Base-by-base conservation (phyloP, 306 rosid species). In the Fragaria iinumae region DNA sequence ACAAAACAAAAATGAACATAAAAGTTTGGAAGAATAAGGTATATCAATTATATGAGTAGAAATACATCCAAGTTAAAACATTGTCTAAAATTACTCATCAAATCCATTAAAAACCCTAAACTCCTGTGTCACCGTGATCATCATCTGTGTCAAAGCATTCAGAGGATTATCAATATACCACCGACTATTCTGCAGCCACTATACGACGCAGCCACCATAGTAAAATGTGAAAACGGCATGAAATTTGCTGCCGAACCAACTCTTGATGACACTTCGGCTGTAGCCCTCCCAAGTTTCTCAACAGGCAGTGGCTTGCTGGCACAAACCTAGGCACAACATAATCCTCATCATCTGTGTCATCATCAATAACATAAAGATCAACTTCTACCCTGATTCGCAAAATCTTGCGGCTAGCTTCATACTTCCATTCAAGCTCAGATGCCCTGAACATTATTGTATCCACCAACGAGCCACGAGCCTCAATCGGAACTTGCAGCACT, bases 201-300 rank as follows among this genome's bases (percentile, higher is more conserved):
- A 39, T 39, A 71, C 20, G 34, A 50, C 50, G 63, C 75, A 32
- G 6, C 25, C 47, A 7, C 4, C 36, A 5, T 71, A 63, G 63
- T 32, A 71, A 50, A 71, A 71, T 71, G 47, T 9, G 47, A 50
- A 21, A 62, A 49, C 4, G 63, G 75, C 63, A 71, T 49, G 12
- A 10, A 16, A 34, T 23, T 18, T 1, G 63, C 32, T 29, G 50
- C 20, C 63, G 27, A 29, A 8, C 75, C 62, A 2, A 4, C 11
- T 2, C 29, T 49, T 1, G 29, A 71, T 1, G 29, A 41, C 20
- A 29, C 62, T 3, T 23, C 39, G 2, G 16, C 62, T 20, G 27
- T 18, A 27, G 1, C 14, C 63, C 27, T 49, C 41, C 29, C 60
- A 18, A 27, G 9, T 7, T 70, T 70, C 43, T 29, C 23, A 2